Base-by-base conservation (phyloP, 805 yeast genomes). In the Yarrowia sp. region DNA sequence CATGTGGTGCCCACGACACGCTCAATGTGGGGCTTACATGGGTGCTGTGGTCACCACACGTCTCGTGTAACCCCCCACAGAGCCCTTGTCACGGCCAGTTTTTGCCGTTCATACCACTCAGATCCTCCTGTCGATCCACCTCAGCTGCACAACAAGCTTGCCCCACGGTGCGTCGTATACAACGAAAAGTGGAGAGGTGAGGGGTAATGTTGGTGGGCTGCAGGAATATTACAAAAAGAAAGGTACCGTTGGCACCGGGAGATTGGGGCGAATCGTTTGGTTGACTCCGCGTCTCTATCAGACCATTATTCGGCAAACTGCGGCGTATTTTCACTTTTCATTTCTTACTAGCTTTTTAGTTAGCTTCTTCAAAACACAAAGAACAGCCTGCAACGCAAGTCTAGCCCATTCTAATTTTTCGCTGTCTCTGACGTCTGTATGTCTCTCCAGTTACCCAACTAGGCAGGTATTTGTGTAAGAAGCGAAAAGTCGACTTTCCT, bases 91-190 rank as follows among this genome's bases (percentile, higher is more conserved):
- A 30, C 24, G 26, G 16, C 14, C 24, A 19, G 22, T 4, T 5
- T 6, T 16, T 1, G 19, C 16, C 36, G 6, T 33, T 4, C 36
- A 33, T 33, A 33, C 36, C 36, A 33, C 36, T 14, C 17, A 38
- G 43, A 38, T 38, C 43, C 33, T 46, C 52, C 36, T 46, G 52
- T 28, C 22, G 36, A 30, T 30, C 52, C 52, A 28, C 51, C 11
- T 16, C 51, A 24, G 16, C 52, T 46, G 52, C 52, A 30, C 16
- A 28, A 46, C 52, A 46, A 46, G 52, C 35, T 46, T 30, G 35
- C 52, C 52, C 52, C 52, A 46, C 52, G 24, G 35, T 28, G 52
- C 52, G 35, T 46, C n/a, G n/a, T n/a, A n/a, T n/a, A n/a, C n/a
- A 41, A 41, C 10, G 28, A 41, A 41, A 41, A 22, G 46, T 22